Conservation (phyloP, 169 alveolate genomes). For the Sarcocystis neurona region DNA sequence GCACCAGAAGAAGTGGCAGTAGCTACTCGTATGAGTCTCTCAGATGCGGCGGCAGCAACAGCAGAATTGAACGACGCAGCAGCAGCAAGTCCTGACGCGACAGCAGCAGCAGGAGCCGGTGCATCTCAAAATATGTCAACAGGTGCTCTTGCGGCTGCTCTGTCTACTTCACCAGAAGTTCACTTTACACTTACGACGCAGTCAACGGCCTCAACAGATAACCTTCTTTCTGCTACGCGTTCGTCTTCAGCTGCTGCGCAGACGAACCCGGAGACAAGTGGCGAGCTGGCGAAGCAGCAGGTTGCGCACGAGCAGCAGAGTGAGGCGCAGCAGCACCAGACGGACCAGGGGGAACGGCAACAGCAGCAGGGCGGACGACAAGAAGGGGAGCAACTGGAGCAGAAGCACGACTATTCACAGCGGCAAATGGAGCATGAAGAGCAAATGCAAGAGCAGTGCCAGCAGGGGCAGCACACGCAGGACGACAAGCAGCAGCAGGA, state of each 20-base stretch:
- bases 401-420: neutral
- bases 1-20: too few species aligned
- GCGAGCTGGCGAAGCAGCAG: too few species aligned
- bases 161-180: too few species aligned
- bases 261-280: too few species aligned
- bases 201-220: neutral
- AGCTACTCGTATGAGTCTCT: too few species aligned
- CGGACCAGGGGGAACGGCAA: neutral
- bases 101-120: neutral
- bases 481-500: too few species aligned
- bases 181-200: too few species aligned
- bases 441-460: neutral
- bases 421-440: neutral
- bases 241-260: neutral
- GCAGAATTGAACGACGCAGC: neutral
- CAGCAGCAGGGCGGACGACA: neutral
- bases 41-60: too few species aligned
- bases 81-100: neutral
- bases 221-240: neutral
- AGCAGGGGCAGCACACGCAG: neutral
- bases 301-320: constrained; percentile 29
- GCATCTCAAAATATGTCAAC: neutral
- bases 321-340: neutral
- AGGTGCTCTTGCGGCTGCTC: too few species aligned
- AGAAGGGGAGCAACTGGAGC: neutral